Conservation (phyloP, 768 basidiomycete species). For the Daedaleopsis sinensis region DNA sequence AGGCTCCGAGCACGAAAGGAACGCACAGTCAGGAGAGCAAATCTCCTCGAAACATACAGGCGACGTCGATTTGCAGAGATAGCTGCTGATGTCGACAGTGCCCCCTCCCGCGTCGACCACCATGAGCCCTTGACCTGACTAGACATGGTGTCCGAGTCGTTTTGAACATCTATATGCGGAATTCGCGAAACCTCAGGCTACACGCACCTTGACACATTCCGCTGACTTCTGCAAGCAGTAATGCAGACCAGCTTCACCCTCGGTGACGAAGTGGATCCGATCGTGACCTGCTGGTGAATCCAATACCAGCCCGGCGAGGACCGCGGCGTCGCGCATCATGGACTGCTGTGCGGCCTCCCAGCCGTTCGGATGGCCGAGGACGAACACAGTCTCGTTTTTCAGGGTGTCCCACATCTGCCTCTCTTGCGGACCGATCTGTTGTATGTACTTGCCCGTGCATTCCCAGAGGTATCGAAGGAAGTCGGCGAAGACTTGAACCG, state of each 20-base stretch:
- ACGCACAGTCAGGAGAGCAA: constrained; percentile 41
- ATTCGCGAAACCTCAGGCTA: too few species aligned
- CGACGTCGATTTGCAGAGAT: constrained; percentile 40
- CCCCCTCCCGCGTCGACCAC: constrained; percentile 68
- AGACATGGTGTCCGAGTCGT: neutral
- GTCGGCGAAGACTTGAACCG: constrained; percentile 49
- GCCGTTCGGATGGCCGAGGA: constrained; percentile 66
- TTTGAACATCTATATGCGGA: too few species aligned
- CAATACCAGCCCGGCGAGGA: constrained; percentile 52
- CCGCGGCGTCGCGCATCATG: constrained; percentile 57
- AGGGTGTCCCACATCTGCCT: constrained; percentile 47
- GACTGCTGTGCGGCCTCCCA: constrained; percentile 66
- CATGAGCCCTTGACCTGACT: constrained; percentile 51
- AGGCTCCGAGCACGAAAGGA: neutral
- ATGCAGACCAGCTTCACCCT: constrained; percentile 58
- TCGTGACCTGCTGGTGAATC: constrained; percentile 39
- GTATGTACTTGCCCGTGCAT: constrained; percentile 50
- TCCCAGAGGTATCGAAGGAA: constrained; percentile 49
- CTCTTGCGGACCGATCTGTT: constrained; percentile 49
- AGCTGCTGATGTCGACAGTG: constrained; percentile 62
- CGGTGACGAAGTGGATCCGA: constrained; percentile 58
- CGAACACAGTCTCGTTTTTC: constrained; percentile 46
- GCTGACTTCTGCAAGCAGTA: constrained; percentile 44
- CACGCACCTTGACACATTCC: constrained; percentile 29
- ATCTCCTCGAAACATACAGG: constrained; percentile 48